Conservation (phyloP, 441 rosid species). For the Croton setiger region DNA sequence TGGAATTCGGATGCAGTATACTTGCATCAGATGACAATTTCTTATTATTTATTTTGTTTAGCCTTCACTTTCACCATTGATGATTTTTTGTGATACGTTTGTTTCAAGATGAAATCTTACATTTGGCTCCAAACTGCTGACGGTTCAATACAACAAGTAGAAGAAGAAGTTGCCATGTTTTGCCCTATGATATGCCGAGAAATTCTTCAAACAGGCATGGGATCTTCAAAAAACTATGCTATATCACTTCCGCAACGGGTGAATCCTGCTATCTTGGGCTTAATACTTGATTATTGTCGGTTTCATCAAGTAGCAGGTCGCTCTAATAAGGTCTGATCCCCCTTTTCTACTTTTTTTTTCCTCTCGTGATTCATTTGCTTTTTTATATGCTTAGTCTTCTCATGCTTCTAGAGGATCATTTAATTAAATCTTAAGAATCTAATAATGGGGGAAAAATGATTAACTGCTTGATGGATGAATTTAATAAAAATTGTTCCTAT, state of each 20-base stretch:
- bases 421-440: background rate
- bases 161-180: constrained; percentile 75
- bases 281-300: constrained; percentile 63
- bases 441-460: background rate
- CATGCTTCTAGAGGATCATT: background rate
- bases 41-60: background rate
- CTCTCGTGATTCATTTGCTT: background rate
- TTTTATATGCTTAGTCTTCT: background rate
- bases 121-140: constrained; percentile 72
- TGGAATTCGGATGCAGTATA: background rate
- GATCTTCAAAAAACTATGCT: constrained; percentile 62
- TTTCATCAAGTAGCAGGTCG: constrained; percentile 70
- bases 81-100: constrained; percentile 7
- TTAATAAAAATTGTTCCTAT: background rate
- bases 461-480: background rate
- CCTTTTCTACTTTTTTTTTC: background rate
- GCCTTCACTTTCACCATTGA: constrained; percentile 4
- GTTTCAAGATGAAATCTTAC: constrained; percentile 55
- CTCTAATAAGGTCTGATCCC: constrained; percentile 55
- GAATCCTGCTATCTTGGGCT: constrained; percentile 49
- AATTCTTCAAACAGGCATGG: constrained; percentile 53
- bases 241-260: constrained; percentile 66
- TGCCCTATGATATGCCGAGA: constrained; percentile 66
- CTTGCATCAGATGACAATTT: background rate
- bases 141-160: constrained; percentile 71